Conservation (phyloP, 2,329 filamentous ascomycete species). For the Raffaelea ambrosiae region DNA sequence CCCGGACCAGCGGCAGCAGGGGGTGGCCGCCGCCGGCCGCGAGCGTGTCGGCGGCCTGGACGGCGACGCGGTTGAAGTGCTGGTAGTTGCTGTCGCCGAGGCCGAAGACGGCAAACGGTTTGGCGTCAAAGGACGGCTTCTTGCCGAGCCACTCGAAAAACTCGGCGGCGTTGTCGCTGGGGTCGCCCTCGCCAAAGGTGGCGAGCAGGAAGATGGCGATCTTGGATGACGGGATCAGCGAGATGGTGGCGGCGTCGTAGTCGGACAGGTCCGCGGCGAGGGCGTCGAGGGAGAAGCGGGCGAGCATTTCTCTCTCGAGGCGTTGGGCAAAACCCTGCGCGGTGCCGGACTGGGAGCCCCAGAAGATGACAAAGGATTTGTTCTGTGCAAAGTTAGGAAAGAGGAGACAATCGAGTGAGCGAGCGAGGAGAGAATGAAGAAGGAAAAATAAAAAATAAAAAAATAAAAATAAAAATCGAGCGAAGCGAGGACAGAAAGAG, state of each 20-base stretch:
- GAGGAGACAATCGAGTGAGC: no score
- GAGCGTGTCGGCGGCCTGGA: background rate
- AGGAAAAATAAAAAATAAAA: no score
- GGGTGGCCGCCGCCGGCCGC: background rate
- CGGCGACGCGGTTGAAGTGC: background rate
- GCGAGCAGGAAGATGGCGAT: background rate
- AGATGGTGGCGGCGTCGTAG: background rate
- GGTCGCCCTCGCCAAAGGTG: background rate
- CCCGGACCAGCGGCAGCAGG: background rate
- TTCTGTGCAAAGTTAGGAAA: background rate
- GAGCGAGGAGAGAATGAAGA: no score
- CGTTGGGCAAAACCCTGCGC: background rate
- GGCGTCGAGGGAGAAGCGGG: background rate
- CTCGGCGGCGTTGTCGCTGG: background rate
- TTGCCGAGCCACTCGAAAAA: background rate
- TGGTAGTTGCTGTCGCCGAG: background rate
- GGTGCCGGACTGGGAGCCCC: background rate
- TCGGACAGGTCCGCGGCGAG: background rate
- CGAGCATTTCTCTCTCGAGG: background rate
- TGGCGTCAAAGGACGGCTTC: background rate
- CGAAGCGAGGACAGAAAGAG: no score
- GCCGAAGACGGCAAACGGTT: background rate
- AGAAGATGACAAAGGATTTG: background rate
- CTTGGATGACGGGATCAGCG: background rate
- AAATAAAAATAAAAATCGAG: no score